Conservation (phyloP, 768 basidiomycete genomes). For the Termitomyces sp. region DNA sequence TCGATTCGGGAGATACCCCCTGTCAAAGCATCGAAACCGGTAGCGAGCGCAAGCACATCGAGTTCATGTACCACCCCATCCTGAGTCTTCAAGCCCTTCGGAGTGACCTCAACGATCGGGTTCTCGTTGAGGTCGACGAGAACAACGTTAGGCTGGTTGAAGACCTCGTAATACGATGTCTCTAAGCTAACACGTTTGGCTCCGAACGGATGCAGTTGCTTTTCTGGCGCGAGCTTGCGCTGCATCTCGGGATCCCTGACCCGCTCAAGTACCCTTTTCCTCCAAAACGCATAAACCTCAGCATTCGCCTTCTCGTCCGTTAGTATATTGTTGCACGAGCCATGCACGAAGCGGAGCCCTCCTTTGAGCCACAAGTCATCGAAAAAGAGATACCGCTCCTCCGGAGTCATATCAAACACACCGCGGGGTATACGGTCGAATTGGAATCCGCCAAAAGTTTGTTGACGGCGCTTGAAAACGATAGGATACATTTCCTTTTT, state of each 20-base stretch:
- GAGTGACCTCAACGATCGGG: slow-evolving; percentile 21
- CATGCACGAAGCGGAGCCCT: slow-evolving; percentile 22
- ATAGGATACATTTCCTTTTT: slow-evolving; percentile 20
- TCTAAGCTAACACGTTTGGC: slow-evolving; percentile 23
- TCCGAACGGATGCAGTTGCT: slow-evolving; percentile 25
- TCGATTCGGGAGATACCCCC: slow-evolving; percentile 23
- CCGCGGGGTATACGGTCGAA: slow-evolving; percentile 14
- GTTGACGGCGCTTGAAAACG: slow-evolving; percentile 19
- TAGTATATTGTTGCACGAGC: slow-evolving; percentile 17
- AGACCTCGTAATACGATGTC: slow-evolving; percentile 24
- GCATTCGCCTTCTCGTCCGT: slow-evolving; percentile 20
- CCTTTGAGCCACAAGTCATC: slow-evolving; percentile 23
- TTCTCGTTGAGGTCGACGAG: slow-evolving; percentile 23
- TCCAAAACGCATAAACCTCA: slow-evolving; percentile 25
- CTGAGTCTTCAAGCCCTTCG: slow-evolving; percentile 19
- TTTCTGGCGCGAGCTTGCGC: slow-evolving; percentile 24
- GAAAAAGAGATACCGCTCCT: slow-evolving; percentile 22
- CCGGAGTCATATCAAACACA: slow-evolving; percentile 16
- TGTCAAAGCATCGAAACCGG: slow-evolving; percentile 25
- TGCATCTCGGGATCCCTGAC: slow-evolving; percentile 20
- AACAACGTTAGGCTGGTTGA: slow-evolving; percentile 23
- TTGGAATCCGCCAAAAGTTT: slow-evolving; percentile 21
- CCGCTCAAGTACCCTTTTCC: slow-evolving; percentile 21
- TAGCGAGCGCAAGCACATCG: slow-evolving; percentile 24
- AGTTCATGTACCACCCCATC: slow-evolving; percentile 22